Conservation (phyloP, 345 rosid genomes). For the Eutrema japonicum region DNA sequence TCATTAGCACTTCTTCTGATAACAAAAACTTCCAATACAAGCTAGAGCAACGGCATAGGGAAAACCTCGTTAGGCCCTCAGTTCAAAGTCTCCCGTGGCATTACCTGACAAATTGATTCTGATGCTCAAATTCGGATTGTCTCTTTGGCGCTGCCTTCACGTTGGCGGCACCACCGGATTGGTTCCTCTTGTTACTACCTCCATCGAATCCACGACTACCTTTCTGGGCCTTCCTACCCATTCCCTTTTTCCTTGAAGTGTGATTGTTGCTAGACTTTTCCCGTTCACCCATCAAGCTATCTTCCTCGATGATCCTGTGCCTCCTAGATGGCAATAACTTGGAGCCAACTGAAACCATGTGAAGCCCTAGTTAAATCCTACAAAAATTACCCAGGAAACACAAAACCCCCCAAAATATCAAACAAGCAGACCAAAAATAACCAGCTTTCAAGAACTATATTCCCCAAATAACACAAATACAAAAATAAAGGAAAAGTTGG, state of each 20-base stretch:
- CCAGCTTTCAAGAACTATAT: constrained; percentile 5
- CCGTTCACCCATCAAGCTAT: constrained; percentile 58
- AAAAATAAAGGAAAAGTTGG: not conserved
- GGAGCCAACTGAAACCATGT: constrained; percentile 64
- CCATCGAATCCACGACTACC: constrained; percentile 56
- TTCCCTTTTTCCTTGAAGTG: constrained; percentile 48
- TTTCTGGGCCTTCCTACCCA: constrained; percentile 57
- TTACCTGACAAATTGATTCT: constrained; percentile 64
- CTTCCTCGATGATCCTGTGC: constrained; percentile 40
- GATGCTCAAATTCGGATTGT: constrained; percentile 52
- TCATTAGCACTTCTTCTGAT: not conserved
- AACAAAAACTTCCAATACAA: not conserved
- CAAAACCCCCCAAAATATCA: constrained; percentile 8
- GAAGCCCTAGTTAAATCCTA: constrained; percentile 28
- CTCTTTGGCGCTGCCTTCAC: constrained; percentile 44
- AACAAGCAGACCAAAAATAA: constrained; percentile 14
- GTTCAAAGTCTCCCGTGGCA: not conserved
- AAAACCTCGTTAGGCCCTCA: not conserved
- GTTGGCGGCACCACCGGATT: constrained; percentile 36
- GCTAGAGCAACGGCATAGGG: not conserved
- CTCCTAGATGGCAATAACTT: constrained; percentile 54
- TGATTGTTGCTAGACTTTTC: constrained; percentile 48
- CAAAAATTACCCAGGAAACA: constrained; percentile 1
- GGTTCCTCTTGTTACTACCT: constrained; percentile 47
- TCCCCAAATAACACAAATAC: constrained; percentile 1